Evolutionary conservation across 139 green algal genomes (phyloP), one percentile per base, ranked within the genome.

Genomic region (Tetradesmus lagerheimii): DNA sequence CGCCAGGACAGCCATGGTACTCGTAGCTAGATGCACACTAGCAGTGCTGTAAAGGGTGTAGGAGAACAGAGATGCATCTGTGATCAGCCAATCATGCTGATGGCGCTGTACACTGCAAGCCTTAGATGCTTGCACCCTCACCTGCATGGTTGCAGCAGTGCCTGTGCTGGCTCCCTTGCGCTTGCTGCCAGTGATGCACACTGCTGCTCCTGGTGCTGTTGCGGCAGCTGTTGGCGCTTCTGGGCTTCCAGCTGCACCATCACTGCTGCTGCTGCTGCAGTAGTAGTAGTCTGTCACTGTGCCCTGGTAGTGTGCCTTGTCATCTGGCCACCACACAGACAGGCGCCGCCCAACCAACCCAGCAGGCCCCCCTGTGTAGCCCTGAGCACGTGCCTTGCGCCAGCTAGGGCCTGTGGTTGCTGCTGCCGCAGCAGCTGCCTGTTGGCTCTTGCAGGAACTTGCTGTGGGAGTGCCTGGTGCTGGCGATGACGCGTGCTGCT

Each of bases 241-340:
- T n/a, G 57, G 57, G 57, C 57, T 71, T n/a, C 71, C 71, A 39
- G 71, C 71, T 41, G 71, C 71, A 79, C n/a, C 71, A 79, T 20
- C n/a, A 18, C 14, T 9, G 71, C 71, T 38, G 71, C 71, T 79
- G 71, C 31, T 38, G 71, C 71, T 38, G 57, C 57, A 71, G 57
- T 31, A 71, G 57, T 71, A 71, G 57, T 71, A 71, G 57, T 71
- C 57, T 71, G 57, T 71, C 12, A 71, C 57, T n/a, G 57, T 71
- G 57, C 57, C 23, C 20, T n/a, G 57, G 57, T 71, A 71, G 57
- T 31, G 57, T 31, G 57, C 57, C 57, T 71, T 71, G 23, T 71
- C 57, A 31, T 71, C 57, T n/a, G 57, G 23, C 57, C 57, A 71
- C 57, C 57, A 71, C 57, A 71, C 57, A 31, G 57, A 31, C 57